A percentile compares a stretch with the other conserved stretches of the same genome.
phyloP scores from a whole-genome alignment of 169 alveolate genomes.

The Cryptosporidium bovis region DNA sequence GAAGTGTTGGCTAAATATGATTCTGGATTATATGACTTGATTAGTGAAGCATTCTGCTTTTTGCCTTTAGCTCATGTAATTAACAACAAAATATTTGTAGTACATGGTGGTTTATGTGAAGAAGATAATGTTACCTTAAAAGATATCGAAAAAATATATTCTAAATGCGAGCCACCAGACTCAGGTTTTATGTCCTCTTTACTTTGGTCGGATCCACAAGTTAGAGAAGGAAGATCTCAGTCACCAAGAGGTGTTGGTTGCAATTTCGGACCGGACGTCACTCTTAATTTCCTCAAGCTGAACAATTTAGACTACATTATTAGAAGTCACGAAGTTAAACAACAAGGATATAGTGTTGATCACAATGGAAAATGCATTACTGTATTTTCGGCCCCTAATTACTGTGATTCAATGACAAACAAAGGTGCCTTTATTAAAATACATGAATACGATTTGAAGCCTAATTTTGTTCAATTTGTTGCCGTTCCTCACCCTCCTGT shows the following conservation, averaged over 20 bases:
- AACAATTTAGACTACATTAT: slow-evolving; percentile 92
- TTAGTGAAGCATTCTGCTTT: slow-evolving; percentile 91
- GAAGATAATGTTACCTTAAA: slow-evolving; percentile 94
- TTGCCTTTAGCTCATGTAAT: slow-evolving; percentile 97
- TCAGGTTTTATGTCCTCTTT: slow-evolving; percentile 93
- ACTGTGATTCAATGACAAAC: slow-evolving; percentile 99
- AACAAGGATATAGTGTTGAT: slow-evolving; percentile 97
- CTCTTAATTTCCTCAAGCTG: slow-evolving; percentile 90
- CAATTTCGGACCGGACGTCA: slow-evolving; percentile 97
- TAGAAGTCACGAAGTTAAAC: slow-evolving; percentile 98
- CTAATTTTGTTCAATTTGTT: slow-evolving; percentile 88
- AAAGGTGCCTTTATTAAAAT: slow-evolving; percentile 95
- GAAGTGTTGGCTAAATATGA: slow-evolving; percentile 97
- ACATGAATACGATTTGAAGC: slow-evolving; percentile 91
- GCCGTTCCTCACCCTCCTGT: slow-evolving; percentile 95
- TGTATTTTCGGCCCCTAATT: slow-evolving; percentile 99
- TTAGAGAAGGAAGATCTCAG: slow-evolving; percentile 94
- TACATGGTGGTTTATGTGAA: slow-evolving; percentile 97
- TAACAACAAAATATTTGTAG: slow-evolving; percentile 93
- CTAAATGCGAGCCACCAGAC: slow-evolving; percentile 96
- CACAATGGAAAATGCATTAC: slow-evolving; percentile 96
- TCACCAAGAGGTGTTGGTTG: slow-evolving; percentile 97
- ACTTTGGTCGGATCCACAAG: slow-evolving; percentile 98
- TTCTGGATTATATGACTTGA: slow-evolving; percentile 91
- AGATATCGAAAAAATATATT: slow-evolving; percentile 91